Base-by-base conservation (phyloP, 345 rosid species). In the Theobroma cacao region DNA sequence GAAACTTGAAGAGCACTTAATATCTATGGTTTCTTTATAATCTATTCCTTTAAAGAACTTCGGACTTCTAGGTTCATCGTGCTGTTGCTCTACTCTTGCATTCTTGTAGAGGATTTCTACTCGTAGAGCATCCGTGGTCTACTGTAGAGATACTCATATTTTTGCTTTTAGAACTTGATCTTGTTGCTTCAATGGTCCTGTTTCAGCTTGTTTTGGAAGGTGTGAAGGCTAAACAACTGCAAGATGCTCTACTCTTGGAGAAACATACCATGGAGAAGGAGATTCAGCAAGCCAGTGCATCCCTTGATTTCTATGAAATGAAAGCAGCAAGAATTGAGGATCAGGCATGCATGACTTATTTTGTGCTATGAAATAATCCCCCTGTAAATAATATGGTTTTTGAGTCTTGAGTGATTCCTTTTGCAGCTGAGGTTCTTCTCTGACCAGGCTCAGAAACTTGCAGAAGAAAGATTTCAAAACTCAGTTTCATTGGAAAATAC, bases 131-230 rank as follows among this genome's bases (percentile, higher is more conserved):
- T 30, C 26, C 40, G 18, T 47, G n/a, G 45, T 34, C 14, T 70
- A 48, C 74, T 70, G 8, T 70, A 12, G 7, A 10, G 17, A 71
- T 78, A 18, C 48, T 26, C 70, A 69, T 71, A 40, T 48, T 73
- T 60, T 28, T 17, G 17, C 31, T 18, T 30, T 15, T 50, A 26
- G 71, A 75, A 56, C 31, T 77, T 78, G 81, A 78, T 76, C 59
- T 81, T 73, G 75, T 67, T 48, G 31, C 43, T 81, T 78, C 47
- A 15, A 14, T 62, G 67, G 43, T 79, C 74, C 75, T 83, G 79
- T 78, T 84, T 77, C 88, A 97, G 99, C 97, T 97, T 80, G 88
- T 88, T 82, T 76, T 94, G 83, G 99, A 97, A 83, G 92, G 96
- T 72, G 80, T 90, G 68, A 85, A 81, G 63, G 92, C 98, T 36